Evolutionary conservation across 2,329 filamentous ascomycete species (phyloP), one percentile per base, ranked within the genome.

Genomic region (Sporothrix luriei): DNA sequence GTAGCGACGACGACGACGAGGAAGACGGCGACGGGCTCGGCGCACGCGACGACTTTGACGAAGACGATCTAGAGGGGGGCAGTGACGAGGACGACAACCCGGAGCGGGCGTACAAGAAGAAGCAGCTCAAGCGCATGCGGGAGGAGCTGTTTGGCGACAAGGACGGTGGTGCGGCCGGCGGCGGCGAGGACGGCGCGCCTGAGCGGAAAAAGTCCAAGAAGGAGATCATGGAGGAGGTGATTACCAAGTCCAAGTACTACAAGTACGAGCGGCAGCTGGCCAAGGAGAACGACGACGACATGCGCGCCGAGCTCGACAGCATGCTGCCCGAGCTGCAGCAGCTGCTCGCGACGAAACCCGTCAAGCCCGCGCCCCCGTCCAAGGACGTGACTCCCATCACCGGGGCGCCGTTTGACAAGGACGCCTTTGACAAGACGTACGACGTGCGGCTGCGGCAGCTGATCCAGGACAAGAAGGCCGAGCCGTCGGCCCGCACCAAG

Each of bases 221-320:
- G 68, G 95, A 99, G 79, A 92, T 99, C 65, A 97, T 98, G 92
- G 91, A 97, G 76, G 96, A 99, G 79, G 86, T 99, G 72, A 97
- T 99, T 74, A 92, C 94, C 71, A 99, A 99, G 80, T 98, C 94
- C 0, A 99, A 99, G 78, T 84, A 92, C 72, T 87, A 97, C 85
- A 98, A 97, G 80, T 94, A 94, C 77, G 94, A 98, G 80, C 89
- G 95, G 52, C 95, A 99, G 79, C 90, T 92, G 71, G 88, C 88
- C 38, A 97, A 97, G 77, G 95, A 98, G 72, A 93, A 95, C 65
- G 95, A 99, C 74, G 93, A 96, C 66, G 94, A 97, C 73, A 79
- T 97, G 68, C 87, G 93, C 71, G 89, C 90, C 70, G 88, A 94
- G 78, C 84, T 99, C 19, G 93, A 99, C 78, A 90, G 94, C 77